Percentiles rank a stretch among this genome's conserved stretches.
These are phyloP conservation scores for Pilaira anomala DNA, from an alignment of 192 early-diverging fungal genomes.

Conservation along the genomic window DNA sequence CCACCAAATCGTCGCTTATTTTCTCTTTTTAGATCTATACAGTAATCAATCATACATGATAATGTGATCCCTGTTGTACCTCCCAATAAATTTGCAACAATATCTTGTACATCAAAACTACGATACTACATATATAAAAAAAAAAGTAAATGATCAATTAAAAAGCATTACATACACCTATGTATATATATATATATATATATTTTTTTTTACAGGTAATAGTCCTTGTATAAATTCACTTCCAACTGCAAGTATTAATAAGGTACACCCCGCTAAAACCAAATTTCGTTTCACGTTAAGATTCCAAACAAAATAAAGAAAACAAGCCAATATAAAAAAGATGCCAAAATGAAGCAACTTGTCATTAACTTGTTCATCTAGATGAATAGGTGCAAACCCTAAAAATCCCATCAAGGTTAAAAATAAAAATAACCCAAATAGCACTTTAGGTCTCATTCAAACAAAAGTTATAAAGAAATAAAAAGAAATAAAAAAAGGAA, in stretches of 20 bases:
- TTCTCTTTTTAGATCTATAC: slow-evolving; percentile 14
- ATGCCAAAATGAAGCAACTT: slow-evolving; percentile 34
- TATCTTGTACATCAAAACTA: slow-evolving; percentile 37
- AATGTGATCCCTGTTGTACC: slow-evolving; percentile 21
- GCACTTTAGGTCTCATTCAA: slow-evolving; percentile 29
- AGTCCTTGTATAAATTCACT: slow-evolving; percentile 38
- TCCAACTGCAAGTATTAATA: slow-evolving; percentile 25
- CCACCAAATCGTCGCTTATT: slow-evolving; percentile 31
- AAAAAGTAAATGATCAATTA: background rate
- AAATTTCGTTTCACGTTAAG: slow-evolving; percentile 30
- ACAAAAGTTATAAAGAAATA: slow-evolving; percentile 5
- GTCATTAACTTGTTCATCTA: slow-evolving; percentile 36
- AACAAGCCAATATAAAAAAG: slow-evolving; percentile 31
- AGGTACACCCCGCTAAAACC: slow-evolving; percentile 2
- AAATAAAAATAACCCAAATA: slow-evolving; percentile 28
- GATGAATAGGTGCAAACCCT: slow-evolving; percentile 34
- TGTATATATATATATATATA: background rate
- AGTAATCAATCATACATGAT: slow-evolving; percentile 21
- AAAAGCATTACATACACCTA: background rate
- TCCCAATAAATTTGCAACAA: slow-evolving; percentile 33
- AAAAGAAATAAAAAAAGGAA: background rate
- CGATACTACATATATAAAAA: slow-evolving; percentile 26
- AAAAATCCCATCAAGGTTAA: slow-evolving; percentile 33
- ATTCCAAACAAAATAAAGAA: slow-evolving; percentile 36
- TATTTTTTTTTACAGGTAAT: slow-evolving; percentile 29